Percentiles rank a stretch among this genome's conserved stretches.
Conservation (phyloP, 371 early-diverging fungal species). For the Actinomortierella wolfii region DNA sequence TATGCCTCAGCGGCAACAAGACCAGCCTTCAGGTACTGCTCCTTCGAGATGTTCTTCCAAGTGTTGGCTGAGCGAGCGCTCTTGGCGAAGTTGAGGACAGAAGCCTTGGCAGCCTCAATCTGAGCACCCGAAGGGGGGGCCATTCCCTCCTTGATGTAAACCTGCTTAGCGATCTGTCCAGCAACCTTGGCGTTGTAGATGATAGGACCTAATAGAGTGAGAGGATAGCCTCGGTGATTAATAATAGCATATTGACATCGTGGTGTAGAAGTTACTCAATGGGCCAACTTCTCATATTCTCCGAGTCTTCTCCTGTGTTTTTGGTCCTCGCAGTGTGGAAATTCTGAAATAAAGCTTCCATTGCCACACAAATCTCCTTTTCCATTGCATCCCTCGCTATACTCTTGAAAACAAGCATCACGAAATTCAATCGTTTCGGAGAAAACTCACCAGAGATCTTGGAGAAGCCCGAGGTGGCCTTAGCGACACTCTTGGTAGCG, state of each 20-base stretch:
- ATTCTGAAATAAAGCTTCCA: too few relatives aligned
- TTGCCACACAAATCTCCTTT: too few relatives aligned
- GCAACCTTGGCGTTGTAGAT: conserved; percentile 69
- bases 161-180: conserved; percentile 72
- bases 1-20: conserved; percentile 68
- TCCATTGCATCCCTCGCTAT: too few relatives aligned
- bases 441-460: conserved; percentile 47
- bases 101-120: conserved; percentile 58
- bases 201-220: conserved; percentile 21
- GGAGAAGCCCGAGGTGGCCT: conserved; percentile 13
- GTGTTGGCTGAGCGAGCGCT: conserved; percentile 47
- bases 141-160: conserved; percentile 73
- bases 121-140: conserved; percentile 65
- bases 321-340: too few relatives aligned
- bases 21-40: conserved; percentile 52
- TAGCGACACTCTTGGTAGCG: too few relatives aligned
- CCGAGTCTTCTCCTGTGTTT: background rate
- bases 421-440: background rate
- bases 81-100: conserved; percentile 54
- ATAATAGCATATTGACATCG: conserved; percentile 14
- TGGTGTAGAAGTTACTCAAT: background rate
- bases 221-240: conserved; percentile 50
- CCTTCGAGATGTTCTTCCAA: conserved; percentile 59
- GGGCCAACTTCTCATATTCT: background rate
- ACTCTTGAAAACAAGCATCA: background rate